phyloP scores from a whole-genome alignment of 306 rosid species.

The Aeschynomene evenia region DNA sequence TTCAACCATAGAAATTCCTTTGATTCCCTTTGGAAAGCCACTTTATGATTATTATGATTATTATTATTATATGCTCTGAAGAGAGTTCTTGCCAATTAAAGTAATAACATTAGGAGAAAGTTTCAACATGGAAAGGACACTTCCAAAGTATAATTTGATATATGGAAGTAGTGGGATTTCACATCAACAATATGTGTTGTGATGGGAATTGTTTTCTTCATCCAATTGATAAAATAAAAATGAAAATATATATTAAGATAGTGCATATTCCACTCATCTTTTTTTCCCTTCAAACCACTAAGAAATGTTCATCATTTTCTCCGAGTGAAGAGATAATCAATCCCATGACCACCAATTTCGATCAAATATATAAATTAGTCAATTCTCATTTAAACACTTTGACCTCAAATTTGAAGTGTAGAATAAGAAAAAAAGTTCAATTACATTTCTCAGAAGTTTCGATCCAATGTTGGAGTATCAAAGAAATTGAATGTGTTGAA shows the following conservation, averaged over 20 bases:
- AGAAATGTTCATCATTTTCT: conserved; percentile 3
- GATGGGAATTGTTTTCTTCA: conserved; percentile 14
- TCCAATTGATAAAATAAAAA: conserved; percentile 34
- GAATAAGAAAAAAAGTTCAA: background rate
- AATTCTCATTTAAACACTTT: background rate
- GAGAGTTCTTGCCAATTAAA: conserved; percentile 27
- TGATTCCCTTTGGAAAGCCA: conserved; percentile 30
- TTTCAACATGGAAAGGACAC: conserved; percentile 19
- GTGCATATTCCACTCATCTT: conserved; percentile 38
- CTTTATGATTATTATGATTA: too few relatives aligned
- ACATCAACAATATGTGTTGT: conserved; percentile 26
- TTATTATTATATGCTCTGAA: conserved; percentile 21
- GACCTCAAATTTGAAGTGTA: conserved; percentile 5
- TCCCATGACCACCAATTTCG: conserved; percentile 9
- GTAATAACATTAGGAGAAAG: conserved; percentile 12
- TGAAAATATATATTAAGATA: background rate
- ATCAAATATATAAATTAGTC: conserved; percentile 2
- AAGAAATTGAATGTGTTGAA: background rate
- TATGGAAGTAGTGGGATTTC: conserved; percentile 34
- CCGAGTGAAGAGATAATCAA: background rate
- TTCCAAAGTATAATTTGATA: conserved; percentile 8
- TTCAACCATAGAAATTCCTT: conserved; percentile 22
- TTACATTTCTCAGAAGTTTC: background rate
- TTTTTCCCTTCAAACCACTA: conserved; percentile 31
- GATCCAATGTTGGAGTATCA: background rate